These are phyloP conservation scores for Alternaria arborescens DNA, from an alignment of 2,329 filamentous ascomycete genomes.

Conservation along the genomic window DNA sequence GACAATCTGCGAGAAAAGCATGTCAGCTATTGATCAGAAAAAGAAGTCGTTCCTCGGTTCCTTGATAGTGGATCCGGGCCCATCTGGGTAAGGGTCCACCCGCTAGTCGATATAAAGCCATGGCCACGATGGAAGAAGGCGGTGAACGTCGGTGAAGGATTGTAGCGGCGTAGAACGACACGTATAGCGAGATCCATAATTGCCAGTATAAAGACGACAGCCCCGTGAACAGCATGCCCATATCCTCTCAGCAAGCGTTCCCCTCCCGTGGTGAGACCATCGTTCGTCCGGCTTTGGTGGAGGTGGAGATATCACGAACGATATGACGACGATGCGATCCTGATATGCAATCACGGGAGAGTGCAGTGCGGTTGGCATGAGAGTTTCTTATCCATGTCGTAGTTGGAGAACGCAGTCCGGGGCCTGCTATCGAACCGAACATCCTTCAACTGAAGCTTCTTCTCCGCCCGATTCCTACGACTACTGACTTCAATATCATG, in stretches of 20 bases:
- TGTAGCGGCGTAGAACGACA: background rate
- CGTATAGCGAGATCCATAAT: background rate
- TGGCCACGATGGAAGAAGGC: background rate
- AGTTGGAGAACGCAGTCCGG: constrained; percentile 18
- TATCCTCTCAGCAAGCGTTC: background rate
- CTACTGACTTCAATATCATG: constrained; percentile 1
- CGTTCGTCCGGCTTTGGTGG: background rate
- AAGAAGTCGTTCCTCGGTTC: background rate
- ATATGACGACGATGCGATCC: constrained; percentile 5
- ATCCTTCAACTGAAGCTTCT: constrained; percentile 13
- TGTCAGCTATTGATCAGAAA: constrained; percentile 23
- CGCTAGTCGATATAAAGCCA: constrained; percentile 2
- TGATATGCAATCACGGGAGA: constrained; percentile 28
- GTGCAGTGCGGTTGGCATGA: constrained; percentile 16
- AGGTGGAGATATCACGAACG: constrained; percentile 10
- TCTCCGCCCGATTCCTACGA: constrained; percentile 2
- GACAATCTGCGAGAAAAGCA: constrained; percentile 16
- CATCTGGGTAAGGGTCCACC: constrained; percentile 4
- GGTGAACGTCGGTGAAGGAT: constrained; percentile 2
- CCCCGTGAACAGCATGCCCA: background rate
- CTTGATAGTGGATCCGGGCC: constrained; percentile 1
- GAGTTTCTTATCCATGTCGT: constrained; percentile 21
- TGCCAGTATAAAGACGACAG: background rate
- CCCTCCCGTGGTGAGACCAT: background rate
- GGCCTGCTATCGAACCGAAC: constrained; percentile 15